phyloP scores from a whole-genome alignment of 164 flowering plant species.

The Dillenia turbinata region DNA sequence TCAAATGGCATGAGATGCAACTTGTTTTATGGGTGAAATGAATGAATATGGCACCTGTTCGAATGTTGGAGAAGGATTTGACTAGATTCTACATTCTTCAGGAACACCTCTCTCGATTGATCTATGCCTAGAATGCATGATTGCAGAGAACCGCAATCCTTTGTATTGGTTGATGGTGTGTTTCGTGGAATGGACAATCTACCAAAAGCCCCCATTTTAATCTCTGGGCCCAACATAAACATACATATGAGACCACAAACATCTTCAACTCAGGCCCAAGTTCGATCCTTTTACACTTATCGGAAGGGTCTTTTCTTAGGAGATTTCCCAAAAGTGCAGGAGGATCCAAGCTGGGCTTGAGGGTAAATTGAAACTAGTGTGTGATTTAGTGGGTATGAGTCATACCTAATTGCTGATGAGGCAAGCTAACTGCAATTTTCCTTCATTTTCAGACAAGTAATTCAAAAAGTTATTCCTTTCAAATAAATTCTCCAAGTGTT shows the following conservation, averaged over 20 bases:
- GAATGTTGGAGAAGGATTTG: slow-evolving; percentile 21
- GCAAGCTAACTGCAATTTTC: slow-evolving; percentile 22
- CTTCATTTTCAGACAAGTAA: slow-evolving; percentile 16
- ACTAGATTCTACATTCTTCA: slow-evolving; percentile 13
- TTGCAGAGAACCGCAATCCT: slow-evolving; percentile 17
- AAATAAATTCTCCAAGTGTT: slow-evolving; percentile 1
- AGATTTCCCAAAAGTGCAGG: too few relatives aligned
- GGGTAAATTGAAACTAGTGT: background rate
- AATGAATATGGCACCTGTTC: slow-evolving; percentile 18
- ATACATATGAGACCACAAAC: background rate
- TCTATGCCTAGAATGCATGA: slow-evolving; percentile 17
- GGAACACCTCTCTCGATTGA: slow-evolving; percentile 14
- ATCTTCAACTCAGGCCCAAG: background rate
- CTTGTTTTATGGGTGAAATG: too few relatives aligned
- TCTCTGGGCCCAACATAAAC: background rate
- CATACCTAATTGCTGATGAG: slow-evolving; percentile 20
- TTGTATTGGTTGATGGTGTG: slow-evolving; percentile 11
- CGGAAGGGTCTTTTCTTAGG: background rate
- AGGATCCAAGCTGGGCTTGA: background rate
- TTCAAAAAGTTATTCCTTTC: background rate
- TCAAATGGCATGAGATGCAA: too few relatives aligned
- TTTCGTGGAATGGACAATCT: slow-evolving; percentile 19
- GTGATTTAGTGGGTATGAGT: slow-evolving; percentile 19
- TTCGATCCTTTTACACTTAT: background rate
- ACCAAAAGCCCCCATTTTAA: slow-evolving; percentile 1